These are phyloP conservation scores for Metrosideros polymorpha DNA, from an alignment of 441 rosid species.

Conservation along the genomic window DNA sequence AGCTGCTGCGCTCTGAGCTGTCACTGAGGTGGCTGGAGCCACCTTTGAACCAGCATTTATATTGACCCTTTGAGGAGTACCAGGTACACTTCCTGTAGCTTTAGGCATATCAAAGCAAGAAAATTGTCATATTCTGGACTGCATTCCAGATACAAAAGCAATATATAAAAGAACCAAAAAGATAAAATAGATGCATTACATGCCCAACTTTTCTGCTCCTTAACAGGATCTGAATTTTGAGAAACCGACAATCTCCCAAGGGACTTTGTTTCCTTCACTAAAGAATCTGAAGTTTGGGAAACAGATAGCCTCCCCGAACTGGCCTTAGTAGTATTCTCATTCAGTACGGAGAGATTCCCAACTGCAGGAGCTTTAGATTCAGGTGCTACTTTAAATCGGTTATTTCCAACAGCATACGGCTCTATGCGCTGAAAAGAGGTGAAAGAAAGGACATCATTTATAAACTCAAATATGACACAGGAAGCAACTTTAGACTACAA, in stretches of 20 bases:
- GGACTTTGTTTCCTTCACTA: constrained; percentile 68
- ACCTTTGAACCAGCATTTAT: constrained; percentile 33
- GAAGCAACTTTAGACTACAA: constrained; percentile 5
- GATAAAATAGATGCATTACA: constrained; percentile 30
- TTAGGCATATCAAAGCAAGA: constrained; percentile 16
- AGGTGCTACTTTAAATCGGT: constrained; percentile 34
- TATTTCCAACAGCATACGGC: constrained; percentile 46
- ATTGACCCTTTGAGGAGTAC: constrained; percentile 70
- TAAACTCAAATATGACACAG: background rate
- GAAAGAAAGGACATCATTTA: constrained; percentile 4
- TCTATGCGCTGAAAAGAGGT: constrained; percentile 50
- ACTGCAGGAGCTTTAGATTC: constrained; percentile 48
- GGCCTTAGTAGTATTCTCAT: constrained; percentile 54
- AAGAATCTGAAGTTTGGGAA: constrained; percentile 62
- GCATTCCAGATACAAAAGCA: background rate
- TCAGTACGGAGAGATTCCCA: constrained; percentile 41
- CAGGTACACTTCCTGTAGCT: constrained; percentile 75
- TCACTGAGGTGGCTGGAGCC: constrained; percentile 23
- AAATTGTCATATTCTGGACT: background rate
- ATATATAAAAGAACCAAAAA: background rate
- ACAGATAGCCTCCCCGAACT: constrained; percentile 49
- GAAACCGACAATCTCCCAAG: constrained; percentile 67
- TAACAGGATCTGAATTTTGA: constrained; percentile 49
- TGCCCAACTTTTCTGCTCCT: constrained; percentile 50
- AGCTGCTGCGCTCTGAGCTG: constrained; percentile 38